Base-by-base conservation (phyloP, 2,329 filamentous ascomycete genomes). In the Colletotrichum sp. region DNA sequence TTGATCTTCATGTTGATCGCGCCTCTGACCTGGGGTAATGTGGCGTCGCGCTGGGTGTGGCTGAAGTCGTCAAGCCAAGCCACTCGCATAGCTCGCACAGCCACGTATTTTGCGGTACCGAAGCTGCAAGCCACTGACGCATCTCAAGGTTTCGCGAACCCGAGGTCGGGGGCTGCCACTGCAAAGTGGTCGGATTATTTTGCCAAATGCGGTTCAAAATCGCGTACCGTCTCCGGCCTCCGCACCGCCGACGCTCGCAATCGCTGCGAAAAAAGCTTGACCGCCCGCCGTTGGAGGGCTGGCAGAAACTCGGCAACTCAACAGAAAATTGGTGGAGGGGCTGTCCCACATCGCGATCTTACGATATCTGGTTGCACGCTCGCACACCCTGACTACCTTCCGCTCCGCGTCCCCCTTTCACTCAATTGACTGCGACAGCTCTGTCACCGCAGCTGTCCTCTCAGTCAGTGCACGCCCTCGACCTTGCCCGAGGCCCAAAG, bases 281-380 rank as follows among this genome's bases (percentile, higher is more conserved):
- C 73, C 73, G 73, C 73, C 48, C 70, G 70, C 73, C 36, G 38
- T 56, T 64, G 30, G 43, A 64, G 70, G 56, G 28, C 70, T 69
- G 73, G 73, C 73, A 73, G 70, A 76, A 76, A 73, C 9, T 38
- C 70, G 65, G 58, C 58, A 36, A 52, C 70, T 76, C 73, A 73
- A 76, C 73, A 76, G 73, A 75, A 75, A 76, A 73, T 73, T 48
- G 73, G 43, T 52, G 43, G 70, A 76, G 73, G 73, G 73, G 70
- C 36, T 36, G 58, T 75, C 70, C 73, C 73, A 65, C 70, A 55
- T 67, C 65, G 58, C 70, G 64, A 73, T 69, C 73, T 60, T 69
- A 76, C 58, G 70, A 76, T 73, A 76, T 76, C 58, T 69, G 65
- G 64, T 64, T 67, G 62, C 26, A 30, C 24, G 43, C 43, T 64